Percentiles rank a stretch among this genome's conserved stretches.
Evolutionary conservation across 2,329 filamentous ascomycete species (phyloP).

Genomic region (Pseudocercospora fuligena): DNA sequence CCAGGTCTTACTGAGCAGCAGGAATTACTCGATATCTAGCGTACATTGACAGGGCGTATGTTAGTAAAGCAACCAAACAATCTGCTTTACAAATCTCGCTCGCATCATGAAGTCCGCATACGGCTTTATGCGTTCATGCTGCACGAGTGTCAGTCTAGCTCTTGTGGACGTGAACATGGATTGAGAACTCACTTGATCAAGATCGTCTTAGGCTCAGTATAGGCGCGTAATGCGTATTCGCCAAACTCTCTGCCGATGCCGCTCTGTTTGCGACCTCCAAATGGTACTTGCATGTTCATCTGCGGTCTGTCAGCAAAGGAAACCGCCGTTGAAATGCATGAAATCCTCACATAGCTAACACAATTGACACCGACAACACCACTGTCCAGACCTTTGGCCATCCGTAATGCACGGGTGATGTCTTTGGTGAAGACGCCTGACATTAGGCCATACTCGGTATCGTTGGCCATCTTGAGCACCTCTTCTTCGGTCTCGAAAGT

Average conservation of each 20-base stretch:
- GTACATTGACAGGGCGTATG: background rate
- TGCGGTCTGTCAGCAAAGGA: background rate
- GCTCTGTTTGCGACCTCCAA: slow-evolving; percentile 66
- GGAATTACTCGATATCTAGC: background rate
- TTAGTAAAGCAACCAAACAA: background rate
- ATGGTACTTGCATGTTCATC: slow-evolving; percentile 37
- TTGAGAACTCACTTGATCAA: slow-evolving; percentile 7
- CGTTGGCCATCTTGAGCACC: slow-evolving; percentile 44
- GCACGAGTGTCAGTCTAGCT: background rate
- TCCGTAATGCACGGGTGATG: slow-evolving; percentile 44
- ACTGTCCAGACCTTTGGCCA: slow-evolving; percentile 46
- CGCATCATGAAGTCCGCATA: background rate
- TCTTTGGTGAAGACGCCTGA: slow-evolving; percentile 45
- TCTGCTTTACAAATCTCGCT: background rate
- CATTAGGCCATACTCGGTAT: slow-evolving; percentile 46
- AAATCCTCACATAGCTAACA: slow-evolving; percentile 17
- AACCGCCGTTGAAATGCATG: background rate
- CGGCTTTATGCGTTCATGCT: slow-evolving; percentile 12
- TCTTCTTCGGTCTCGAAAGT: slow-evolving; percentile 45
- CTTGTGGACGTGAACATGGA: background rate
- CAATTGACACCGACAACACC: slow-evolving; percentile 48
- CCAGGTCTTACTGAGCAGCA: slow-evolving; percentile 32
- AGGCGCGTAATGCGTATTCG: slow-evolving; percentile 64
- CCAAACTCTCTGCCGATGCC: slow-evolving; percentile 67
- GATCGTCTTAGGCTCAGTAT: slow-evolving; percentile 51